Evolutionary conservation across 805 yeast species (phyloP), one percentile per base, ranked within the genome.

Genomic region (Starmerella vitae): DNA sequence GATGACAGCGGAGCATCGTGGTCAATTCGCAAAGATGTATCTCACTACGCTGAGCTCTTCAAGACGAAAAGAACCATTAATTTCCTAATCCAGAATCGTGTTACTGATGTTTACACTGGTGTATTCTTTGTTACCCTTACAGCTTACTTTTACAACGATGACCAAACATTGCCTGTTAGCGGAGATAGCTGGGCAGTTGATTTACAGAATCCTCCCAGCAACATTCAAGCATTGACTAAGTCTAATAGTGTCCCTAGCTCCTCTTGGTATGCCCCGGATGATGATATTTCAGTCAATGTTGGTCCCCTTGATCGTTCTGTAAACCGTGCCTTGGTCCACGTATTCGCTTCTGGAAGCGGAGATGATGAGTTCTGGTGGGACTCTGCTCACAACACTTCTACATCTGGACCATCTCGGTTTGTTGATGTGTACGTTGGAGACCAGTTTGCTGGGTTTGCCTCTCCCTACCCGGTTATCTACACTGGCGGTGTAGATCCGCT

Each of bases 401-500:
- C 37, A 24, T 37, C 48, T 7, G 51, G 53, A 5, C 51, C 54
- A 14, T 46, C 22, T 54, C 68, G 94, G 41, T 63, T 74, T 20
- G 64, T 81, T 13, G 73, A 77, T 48, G 72, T 80, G 4, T 76
- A 64, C 46, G 60, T 78, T 33, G 68, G 76, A 47, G 82, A 71
- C 22, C 49, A 64, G 20, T 66, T 78, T 36, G 69, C 82, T 6
- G 77, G 77, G 2, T 61, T 74, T 3, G 70, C 69, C 21, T 63
- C 74, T 20, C 93, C 94, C 2, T 73, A 71, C 47, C 86, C 88
- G 1, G 71, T 76, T 6, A 68, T 84, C 13, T 84, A 67, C 60
- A 74, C 93, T 1, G 94, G 94, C 5, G 94, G 93, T 2, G 60
- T 76, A 25, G 71, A 85, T 1, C 93, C 94, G 1, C 66, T 77